phyloP scores from a whole-genome alignment of 306 rosid genomes.

The Cicer judaicum region DNA sequence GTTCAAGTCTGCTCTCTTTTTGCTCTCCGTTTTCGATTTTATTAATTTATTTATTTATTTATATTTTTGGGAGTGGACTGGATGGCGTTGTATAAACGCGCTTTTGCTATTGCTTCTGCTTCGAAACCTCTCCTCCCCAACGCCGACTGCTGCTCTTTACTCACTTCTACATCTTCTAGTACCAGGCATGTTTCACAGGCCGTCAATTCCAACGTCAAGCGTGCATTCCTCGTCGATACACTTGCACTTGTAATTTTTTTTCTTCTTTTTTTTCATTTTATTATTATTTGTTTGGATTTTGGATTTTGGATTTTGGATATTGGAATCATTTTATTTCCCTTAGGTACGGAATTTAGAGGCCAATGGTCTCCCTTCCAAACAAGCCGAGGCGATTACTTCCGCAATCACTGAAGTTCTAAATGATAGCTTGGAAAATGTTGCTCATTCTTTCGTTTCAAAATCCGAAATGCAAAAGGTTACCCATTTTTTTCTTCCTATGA shows the following conservation, averaged over 20 bases:
- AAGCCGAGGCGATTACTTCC: slow-evolving; percentile 70
- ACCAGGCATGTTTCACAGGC: slow-evolving; percentile 51
- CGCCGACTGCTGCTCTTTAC: slow-evolving; percentile 6
- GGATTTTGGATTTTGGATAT: neutral
- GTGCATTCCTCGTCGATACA: slow-evolving; percentile 68
- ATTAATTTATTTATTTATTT: too few relatives aligned
- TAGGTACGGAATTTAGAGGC: slow-evolving; percentile 67
- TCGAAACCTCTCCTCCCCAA: slow-evolving; percentile 12
- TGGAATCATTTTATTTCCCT: slow-evolving; percentile 6
- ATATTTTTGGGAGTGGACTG: neutral
- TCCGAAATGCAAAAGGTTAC: slow-evolving; percentile 59
- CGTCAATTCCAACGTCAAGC: slow-evolving; percentile 51
- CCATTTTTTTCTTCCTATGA: neutral
- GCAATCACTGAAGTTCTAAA: slow-evolving; percentile 59
- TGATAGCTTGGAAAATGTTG: slow-evolving; percentile 63
- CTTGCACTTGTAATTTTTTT: slow-evolving; percentile 50
- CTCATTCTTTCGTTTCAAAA: slow-evolving; percentile 58
- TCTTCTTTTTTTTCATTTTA: neutral
- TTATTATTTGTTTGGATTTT: neutral
- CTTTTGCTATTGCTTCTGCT: slow-evolving; percentile 15
- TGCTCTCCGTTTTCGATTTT: too few relatives aligned
- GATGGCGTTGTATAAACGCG: slow-evolving; percentile 53
- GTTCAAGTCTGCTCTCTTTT: too few relatives aligned
- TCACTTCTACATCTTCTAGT: slow-evolving; percentile 10
- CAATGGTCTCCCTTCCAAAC: slow-evolving; percentile 60